phyloP scores from a whole-genome alignment of 2,329 filamentous ascomycete species.

The Penicillium sp. region DNA sequence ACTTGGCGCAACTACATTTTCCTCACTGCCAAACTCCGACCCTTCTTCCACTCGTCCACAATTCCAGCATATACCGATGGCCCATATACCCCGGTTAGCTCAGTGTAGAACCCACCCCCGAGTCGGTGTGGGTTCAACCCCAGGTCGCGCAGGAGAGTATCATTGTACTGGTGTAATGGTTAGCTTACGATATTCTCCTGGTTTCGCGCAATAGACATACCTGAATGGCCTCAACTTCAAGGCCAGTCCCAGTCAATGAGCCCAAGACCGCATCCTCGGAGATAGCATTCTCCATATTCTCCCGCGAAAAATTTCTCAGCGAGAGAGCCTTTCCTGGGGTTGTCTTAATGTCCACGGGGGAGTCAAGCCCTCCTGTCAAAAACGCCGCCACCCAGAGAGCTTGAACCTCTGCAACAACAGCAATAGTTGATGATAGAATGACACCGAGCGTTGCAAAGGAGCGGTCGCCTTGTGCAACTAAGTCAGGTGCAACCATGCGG shows the following conservation, averaged over 20 bases:
- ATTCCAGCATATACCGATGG: slow-evolving; percentile 26
- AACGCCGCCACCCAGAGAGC: slow-evolving; percentile 26
- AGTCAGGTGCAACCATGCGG: slow-evolving; percentile 23
- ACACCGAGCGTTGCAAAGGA: slow-evolving; percentile 21
- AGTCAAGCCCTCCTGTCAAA: slow-evolving; percentile 21
- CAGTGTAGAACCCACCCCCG: slow-evolving; percentile 17
- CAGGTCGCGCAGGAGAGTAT: slow-evolving; percentile 24
- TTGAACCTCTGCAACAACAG: slow-evolving; percentile 25
- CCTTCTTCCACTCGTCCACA: slow-evolving; percentile 24
- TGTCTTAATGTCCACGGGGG: neutral
- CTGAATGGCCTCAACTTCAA: slow-evolving; percentile 24
- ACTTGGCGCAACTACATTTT: neutral
- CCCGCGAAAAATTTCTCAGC: neutral
- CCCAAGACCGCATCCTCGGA: slow-evolving; percentile 25
- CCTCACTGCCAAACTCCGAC: neutral
- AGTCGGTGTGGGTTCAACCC: slow-evolving; percentile 24
- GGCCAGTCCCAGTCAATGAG: slow-evolving; percentile 17
- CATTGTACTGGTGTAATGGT: slow-evolving; percentile 23
- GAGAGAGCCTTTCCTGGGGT: neutral
- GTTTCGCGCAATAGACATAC: slow-evolving; percentile 2
- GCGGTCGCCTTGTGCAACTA: slow-evolving; percentile 23
- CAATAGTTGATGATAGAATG: slow-evolving; percentile 20
- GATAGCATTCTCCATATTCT: slow-evolving; percentile 11
- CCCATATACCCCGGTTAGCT: slow-evolving; percentile 23
- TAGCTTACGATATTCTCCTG: neutral